Evolutionary conservation across 441 rosid species (phyloP).

Genomic region (Populus hybrid): DNA sequence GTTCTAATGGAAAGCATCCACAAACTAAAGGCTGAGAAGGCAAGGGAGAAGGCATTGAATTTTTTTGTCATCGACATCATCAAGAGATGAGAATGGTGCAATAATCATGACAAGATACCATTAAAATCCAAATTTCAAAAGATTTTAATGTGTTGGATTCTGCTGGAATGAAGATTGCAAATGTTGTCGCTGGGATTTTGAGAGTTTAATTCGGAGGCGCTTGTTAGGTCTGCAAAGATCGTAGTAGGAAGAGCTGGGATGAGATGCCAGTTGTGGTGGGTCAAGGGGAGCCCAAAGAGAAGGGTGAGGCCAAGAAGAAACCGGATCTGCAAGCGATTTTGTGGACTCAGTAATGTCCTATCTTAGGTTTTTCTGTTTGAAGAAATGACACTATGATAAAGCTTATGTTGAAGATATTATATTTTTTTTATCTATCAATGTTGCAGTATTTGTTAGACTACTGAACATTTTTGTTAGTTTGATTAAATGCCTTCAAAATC

Average conservation of each 20-base stretch:
- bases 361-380: not conserved
- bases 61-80: too few relatives aligned
- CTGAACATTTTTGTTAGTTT: not conserved
- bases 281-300: constrained; percentile 52
- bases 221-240: constrained; percentile 48
- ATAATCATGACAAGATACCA: too few relatives aligned
- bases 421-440: not conserved
- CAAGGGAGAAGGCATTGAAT: too few relatives aligned
- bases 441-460: not conserved
- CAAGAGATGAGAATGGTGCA: too few relatives aligned
- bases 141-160: constrained; percentile 46
- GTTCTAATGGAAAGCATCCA: too few relatives aligned
- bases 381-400: not conserved
- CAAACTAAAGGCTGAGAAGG: too few relatives aligned
- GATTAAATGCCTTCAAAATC: not conserved
- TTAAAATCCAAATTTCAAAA: too few relatives aligned
- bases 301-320: constrained; percentile 41
- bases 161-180: constrained; percentile 64
- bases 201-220: constrained; percentile 57
- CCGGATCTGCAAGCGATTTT: constrained; percentile 63
- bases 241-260: constrained; percentile 70
- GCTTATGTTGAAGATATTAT: not conserved
- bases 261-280: constrained; percentile 32
- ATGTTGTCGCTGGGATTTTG: constrained; percentile 57
- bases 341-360: constrained; percentile 60